phyloP scores from a whole-genome alignment of 75 land plant species.

The Sequoiadendron giganteum region DNA sequence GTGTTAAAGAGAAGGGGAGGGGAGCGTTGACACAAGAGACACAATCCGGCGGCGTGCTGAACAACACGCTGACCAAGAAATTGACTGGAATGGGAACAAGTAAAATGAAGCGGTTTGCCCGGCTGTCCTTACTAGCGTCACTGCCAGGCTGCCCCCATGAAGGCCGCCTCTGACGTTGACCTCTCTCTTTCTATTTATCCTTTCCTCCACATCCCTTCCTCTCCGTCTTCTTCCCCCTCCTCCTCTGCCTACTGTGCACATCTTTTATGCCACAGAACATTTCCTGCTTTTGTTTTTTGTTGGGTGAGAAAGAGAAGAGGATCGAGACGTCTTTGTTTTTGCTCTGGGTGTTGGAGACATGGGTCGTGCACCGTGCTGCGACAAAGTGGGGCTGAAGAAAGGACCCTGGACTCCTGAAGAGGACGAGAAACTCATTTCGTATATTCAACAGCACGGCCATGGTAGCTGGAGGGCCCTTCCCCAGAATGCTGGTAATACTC shows the following conservation, averaged over 20 bases:
- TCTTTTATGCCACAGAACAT: not conserved
- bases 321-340: not conserved
- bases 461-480: slow-evolving; percentile 30
- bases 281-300: not conserved
- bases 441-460: slow-evolving; percentile 18
- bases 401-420: slow-evolving; percentile 31
- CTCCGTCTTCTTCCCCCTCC: not conserved
- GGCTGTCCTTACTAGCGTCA: not conserved
- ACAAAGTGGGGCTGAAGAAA: slow-evolving; percentile 20
- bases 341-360: not conserved
- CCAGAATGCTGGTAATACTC: slow-evolving; percentile 13
- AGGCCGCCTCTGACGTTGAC: not conserved
- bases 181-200: not conserved
- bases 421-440: slow-evolving; percentile 13
- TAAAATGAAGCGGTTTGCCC: not conserved
- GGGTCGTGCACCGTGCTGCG: slow-evolving; percentile 21
- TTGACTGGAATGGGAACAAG: not conserved
- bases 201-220: not conserved
- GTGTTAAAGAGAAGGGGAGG: too few relatives aligned
- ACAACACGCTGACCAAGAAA: not conserved
- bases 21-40: too few relatives aligned
- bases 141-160: not conserved
- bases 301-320: not conserved
- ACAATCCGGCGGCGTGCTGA: not conserved
- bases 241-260: not conserved